Conservation (phyloP, 257 asterid species). For the Linaria vulgaris region DNA sequence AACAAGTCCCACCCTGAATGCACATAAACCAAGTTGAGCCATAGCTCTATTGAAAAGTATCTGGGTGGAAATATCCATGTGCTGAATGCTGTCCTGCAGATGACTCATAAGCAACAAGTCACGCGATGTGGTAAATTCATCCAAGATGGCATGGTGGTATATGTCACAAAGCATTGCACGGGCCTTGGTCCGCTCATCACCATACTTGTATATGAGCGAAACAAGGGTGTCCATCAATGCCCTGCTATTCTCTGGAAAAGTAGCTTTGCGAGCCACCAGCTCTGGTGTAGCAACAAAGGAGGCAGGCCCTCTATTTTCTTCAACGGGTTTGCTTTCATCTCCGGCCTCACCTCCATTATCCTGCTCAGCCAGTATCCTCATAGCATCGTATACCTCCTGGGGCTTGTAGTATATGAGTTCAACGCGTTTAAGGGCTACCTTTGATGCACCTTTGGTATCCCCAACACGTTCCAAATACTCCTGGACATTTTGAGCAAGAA, state of each 20-base stretch:
- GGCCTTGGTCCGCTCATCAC: slow-evolving; percentile 94
- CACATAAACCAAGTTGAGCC: slow-evolving; percentile 96
- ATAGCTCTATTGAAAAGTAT: slow-evolving; percentile 86
- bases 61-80: slow-evolving; percentile 95
- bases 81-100: slow-evolving; percentile 90
- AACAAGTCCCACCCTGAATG: slow-evolving; percentile 83
- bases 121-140: slow-evolving; percentile 76
- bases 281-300: slow-evolving; percentile 74
- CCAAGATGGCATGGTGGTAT: slow-evolving; percentile 83
- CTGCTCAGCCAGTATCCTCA: slow-evolving; percentile 85
- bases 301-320: slow-evolving; percentile 63
- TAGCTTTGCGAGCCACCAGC: slow-evolving; percentile 77
- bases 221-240: slow-evolving; percentile 77
- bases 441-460: slow-evolving; percentile 83
- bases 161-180: slow-evolving; percentile 99
- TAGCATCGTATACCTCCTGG: slow-evolving; percentile 90
- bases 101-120: slow-evolving; percentile 96
- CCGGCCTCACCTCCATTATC: slow-evolving; percentile 49
- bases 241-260: slow-evolving; percentile 87
- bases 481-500: slow-evolving; percentile 89
- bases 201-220: slow-evolving; percentile 71
- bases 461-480: slow-evolving; percentile 65
- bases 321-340: slow-evolving; percentile 55
- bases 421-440: slow-evolving; percentile 91
- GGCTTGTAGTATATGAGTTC: slow-evolving; percentile 92